phyloP scores from a whole-genome alignment of 306 rosid genomes.

The Delonix regia region DNA sequence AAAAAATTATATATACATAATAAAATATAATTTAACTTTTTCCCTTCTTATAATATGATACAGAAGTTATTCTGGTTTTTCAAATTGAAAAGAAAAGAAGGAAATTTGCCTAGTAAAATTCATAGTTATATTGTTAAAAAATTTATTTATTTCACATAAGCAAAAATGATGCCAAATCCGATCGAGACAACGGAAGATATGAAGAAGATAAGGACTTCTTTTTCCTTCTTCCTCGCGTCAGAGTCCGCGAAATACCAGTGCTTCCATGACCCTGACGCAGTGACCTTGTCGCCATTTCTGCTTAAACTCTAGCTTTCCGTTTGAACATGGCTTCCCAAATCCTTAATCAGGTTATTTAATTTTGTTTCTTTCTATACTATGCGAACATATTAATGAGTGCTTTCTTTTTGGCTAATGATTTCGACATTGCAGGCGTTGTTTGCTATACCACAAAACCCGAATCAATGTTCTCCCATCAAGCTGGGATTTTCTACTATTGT shows the following conservation, averaged over 20 bases:
- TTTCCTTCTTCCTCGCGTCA: background rate
- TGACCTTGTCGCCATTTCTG: constrained; percentile 20
- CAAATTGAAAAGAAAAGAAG: too few relatives aligned
- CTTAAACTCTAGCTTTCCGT: constrained; percentile 27
- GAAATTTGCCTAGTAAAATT: too few relatives aligned
- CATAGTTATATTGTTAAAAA: too few relatives aligned
- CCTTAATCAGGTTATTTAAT: constrained; percentile 68
- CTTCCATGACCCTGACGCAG: constrained; percentile 38
- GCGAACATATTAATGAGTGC: background rate
- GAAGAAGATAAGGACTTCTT: constrained; percentile 39
- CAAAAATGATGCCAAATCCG: background rate
- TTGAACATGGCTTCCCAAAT: constrained; percentile 66
- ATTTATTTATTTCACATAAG: background rate
- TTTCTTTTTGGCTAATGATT: constrained; percentile 17
- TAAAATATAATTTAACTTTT: too few relatives aligned
- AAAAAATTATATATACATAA: too few relatives aligned
- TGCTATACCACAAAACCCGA: constrained; percentile 52
- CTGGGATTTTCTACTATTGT: constrained; percentile 44
- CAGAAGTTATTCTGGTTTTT: too few relatives aligned
- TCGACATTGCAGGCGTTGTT: constrained; percentile 50
- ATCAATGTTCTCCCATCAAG: constrained; percentile 42
- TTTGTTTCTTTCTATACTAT: background rate
- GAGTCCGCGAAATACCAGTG: background rate
- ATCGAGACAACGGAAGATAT: background rate
- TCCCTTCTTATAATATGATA: too few relatives aligned